These are phyloP conservation scores for Ceratonia siliqua DNA, from an alignment of 306 rosid genomes.

Conservation along the genomic window DNA sequence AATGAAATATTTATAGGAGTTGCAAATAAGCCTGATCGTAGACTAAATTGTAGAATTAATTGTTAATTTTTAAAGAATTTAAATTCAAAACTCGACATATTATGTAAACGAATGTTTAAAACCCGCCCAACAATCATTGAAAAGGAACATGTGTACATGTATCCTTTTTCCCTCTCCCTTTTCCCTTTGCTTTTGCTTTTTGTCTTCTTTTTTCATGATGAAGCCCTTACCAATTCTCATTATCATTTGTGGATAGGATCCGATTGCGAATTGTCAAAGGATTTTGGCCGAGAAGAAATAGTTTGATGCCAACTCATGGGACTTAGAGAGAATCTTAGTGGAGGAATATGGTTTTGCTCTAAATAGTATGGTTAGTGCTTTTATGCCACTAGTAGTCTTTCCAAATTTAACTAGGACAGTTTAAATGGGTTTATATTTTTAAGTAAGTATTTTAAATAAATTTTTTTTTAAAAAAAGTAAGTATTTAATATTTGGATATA, in stretches of 20 bases:
- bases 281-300: conserved; percentile 5
- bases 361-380: conserved; percentile 19
- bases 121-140: conserved; percentile 34
- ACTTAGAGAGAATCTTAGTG: conserved; percentile 8
- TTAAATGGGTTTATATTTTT: too few species aligned
- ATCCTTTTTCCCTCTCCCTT: neutral
- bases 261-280: neutral
- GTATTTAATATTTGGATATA: too few species aligned
- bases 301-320: conserved; percentile 24
- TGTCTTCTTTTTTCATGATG: conserved; percentile 30
- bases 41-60: too few species aligned
- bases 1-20: too few species aligned
- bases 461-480: too few species aligned
- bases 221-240: conserved; percentile 20
- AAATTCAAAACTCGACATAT: too few species aligned
- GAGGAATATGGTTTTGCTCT: conserved; percentile 21
- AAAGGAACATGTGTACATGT: conserved; percentile 2
- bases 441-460: too few species aligned
- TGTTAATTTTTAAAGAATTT: too few species aligned
- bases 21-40: too few species aligned
- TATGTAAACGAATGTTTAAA: too few species aligned
- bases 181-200: neutral
- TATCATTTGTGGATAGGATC: neutral
- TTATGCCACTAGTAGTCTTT: neutral
- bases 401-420: conserved; percentile 17